phyloP scores from a whole-genome alignment of 768 basidiomycete species.

The Pulveroboletus sp. region DNA sequence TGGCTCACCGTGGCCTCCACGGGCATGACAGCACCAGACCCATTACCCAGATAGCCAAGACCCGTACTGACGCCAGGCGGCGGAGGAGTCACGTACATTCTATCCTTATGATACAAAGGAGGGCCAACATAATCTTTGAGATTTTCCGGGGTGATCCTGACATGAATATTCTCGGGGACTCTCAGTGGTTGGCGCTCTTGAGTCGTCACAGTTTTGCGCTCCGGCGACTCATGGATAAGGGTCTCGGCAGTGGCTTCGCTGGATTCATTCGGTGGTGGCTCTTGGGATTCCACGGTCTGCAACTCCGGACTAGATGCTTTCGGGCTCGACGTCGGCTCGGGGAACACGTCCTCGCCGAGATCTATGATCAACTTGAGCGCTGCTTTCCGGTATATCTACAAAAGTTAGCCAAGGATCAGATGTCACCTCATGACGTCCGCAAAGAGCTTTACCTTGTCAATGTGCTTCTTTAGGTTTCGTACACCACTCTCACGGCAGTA shows the following conservation, averaged over 20 bases:
- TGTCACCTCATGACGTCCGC: neutral
- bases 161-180: conserved; percentile 74
- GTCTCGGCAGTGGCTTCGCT: conserved; percentile 14
- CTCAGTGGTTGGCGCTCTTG: conserved; percentile 72
- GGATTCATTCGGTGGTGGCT: conserved; percentile 41
- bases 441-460: conserved; percentile 77
- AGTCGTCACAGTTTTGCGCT: conserved; percentile 64
- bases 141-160: conserved; percentile 81
- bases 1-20: conserved; percentile 83
- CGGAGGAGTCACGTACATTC: conserved; percentile 76
- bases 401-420: conserved; percentile 1
- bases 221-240: conserved; percentile 25
- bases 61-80: conserved; percentile 95
- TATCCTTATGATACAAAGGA: conserved; percentile 90
- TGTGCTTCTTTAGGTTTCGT: conserved; percentile 94
- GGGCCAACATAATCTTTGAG: conserved; percentile 97
- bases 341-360: conserved; percentile 80
- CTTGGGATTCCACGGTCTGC: conserved; percentile 50
- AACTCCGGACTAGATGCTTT: conserved; percentile 13
- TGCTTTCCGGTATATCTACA: conserved; percentile 92
- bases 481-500: conserved; percentile 98
- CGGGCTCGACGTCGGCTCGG: conserved; percentile 52
- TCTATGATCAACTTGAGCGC: conserved; percentile 89
- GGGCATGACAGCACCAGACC: conserved; percentile 95
- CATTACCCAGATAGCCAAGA: conserved; percentile 93